These are phyloP conservation scores for Aspergillus japonicus DNA, from an alignment of 2,329 filamentous ascomycete species.

Conservation along the genomic window DNA sequence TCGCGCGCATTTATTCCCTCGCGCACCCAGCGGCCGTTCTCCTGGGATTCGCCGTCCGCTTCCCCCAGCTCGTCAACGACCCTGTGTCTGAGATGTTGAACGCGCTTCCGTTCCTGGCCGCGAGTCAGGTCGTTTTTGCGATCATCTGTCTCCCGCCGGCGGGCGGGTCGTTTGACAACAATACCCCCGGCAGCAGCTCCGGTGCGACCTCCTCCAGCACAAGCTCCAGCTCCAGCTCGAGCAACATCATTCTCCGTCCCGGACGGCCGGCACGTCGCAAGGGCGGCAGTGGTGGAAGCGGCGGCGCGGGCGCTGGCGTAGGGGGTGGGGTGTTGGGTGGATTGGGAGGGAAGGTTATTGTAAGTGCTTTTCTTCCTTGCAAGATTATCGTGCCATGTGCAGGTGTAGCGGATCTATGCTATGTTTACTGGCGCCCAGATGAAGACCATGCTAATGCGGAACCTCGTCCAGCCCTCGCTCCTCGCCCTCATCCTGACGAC, in stretches of 20 bases:
- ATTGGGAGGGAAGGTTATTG: neutral
- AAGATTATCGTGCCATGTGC: too few relatives aligned
- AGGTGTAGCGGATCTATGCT: too few relatives aligned
- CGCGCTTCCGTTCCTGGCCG: constrained; percentile 61
- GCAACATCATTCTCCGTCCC: neutral
- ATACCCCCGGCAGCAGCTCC: constrained; percentile 7
- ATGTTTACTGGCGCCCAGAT: neutral
- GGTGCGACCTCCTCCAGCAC: neutral
- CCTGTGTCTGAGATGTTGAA: constrained; percentile 64
- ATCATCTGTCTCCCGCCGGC: constrained; percentile 59
- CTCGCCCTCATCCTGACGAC: constrained; percentile 60
- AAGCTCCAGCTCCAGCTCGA: neutral
- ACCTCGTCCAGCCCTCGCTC: constrained; percentile 59
- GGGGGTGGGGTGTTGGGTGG: neutral
- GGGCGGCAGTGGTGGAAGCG: neutral
- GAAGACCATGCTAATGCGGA: neutral
- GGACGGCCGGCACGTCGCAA: neutral
- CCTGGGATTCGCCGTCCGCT: constrained; percentile 61
- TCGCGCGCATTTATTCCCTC: constrained; percentile 59
- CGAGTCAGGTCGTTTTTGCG: constrained; percentile 62
- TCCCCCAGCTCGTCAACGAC: constrained; percentile 66
- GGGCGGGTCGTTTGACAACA: constrained; percentile 29
- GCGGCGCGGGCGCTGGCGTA: neutral
- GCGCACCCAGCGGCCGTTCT: constrained; percentile 68
- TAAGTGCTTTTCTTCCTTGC: neutral